These are phyloP conservation scores for Nannochloris sp. DNA, from an alignment of 139 green algal genomes.

Conservation along the genomic window DNA sequence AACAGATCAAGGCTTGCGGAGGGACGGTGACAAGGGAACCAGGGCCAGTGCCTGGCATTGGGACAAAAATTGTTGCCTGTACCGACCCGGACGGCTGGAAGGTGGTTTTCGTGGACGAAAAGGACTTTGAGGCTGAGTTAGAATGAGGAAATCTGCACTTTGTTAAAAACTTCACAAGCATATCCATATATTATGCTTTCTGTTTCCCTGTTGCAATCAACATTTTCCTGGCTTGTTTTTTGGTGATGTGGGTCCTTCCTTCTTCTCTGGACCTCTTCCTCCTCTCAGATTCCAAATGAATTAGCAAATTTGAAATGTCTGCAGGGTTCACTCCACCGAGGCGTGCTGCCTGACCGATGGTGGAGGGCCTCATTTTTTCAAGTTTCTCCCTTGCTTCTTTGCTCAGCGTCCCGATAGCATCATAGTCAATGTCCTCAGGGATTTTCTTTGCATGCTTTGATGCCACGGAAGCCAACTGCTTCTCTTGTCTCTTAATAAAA, in stretches of 20 bases:
- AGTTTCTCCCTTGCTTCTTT: conserved; percentile 92
- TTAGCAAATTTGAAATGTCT: conserved; percentile 84
- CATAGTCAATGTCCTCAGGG: conserved; percentile 70
- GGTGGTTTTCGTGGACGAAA: conserved; percentile 60
- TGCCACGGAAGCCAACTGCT: conserved; percentile 61
- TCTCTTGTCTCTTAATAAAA: conserved; percentile 80
- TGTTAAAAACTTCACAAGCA: neutral
- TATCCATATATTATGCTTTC: neutral
- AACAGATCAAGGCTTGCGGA: conserved; percentile 57
- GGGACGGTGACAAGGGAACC: conserved; percentile 42
- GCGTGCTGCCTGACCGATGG: conserved; percentile 81
- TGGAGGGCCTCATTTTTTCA: conserved; percentile 55
- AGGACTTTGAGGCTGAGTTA: conserved; percentile 56
- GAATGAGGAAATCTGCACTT: conserved; percentile 2
- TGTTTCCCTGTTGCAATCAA: neutral
- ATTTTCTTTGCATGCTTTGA: conserved; percentile 44
- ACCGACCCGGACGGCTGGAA: conserved; percentile 57
- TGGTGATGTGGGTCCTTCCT: conserved; percentile 11
- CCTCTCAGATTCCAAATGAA: conserved; percentile 70
- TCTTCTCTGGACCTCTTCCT: conserved; percentile 15
- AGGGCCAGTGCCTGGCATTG: conserved; percentile 40
- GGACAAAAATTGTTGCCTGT: conserved; percentile 58
- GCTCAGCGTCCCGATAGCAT: conserved; percentile 57
- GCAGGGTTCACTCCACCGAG: conserved; percentile 91
- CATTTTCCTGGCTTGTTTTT: neutral